Percentiles rank a stretch among this genome's conserved stretches.
phyloP scores from a whole-genome alignment of 768 basidiomycete genomes.

The Amanita rimosa region DNA sequence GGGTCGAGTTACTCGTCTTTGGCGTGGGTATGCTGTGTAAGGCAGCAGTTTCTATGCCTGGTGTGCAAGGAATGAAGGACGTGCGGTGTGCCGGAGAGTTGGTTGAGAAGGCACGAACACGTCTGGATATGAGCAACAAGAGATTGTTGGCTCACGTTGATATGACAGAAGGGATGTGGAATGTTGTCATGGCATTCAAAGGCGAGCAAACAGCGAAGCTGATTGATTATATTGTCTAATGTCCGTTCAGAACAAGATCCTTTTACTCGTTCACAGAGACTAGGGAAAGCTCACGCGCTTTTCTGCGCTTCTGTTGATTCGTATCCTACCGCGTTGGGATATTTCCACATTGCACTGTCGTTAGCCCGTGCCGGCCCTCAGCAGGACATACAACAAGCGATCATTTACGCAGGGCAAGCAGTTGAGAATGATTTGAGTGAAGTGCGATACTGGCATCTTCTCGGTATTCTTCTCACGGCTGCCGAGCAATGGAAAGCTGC shows the following conservation, averaged over 20 bases:
- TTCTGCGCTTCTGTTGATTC: constrained; percentile 36
- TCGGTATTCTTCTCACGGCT: constrained; percentile 73
- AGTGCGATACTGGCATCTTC: constrained; percentile 82
- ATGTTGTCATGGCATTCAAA: constrained; percentile 55
- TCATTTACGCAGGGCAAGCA: constrained; percentile 54
- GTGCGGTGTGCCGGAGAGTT: constrained; percentile 50
- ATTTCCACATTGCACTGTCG: constrained; percentile 77
- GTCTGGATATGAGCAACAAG: constrained; percentile 37
- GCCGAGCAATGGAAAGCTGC: constrained; percentile 75
- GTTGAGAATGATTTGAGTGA: constrained; percentile 56
- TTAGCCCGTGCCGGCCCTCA: constrained; percentile 51
- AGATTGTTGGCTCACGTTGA: constrained; percentile 48
- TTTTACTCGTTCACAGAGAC: constrained; percentile 42
- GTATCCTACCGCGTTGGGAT: constrained; percentile 41
- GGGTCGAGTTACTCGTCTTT: constrained; percentile 69
- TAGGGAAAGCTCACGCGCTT: constrained; percentile 43
- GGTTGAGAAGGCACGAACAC: constrained; percentile 47
- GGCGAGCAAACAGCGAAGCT: constrained; percentile 27
- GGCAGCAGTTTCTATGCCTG: constrained; percentile 15
- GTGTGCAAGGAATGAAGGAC: constrained; percentile 37
- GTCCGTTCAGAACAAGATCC: constrained; percentile 48
- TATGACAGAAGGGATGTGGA: constrained; percentile 66
- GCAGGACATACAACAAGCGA: constrained; percentile 58
- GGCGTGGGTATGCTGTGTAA: constrained; percentile 73
- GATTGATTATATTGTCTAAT: neutral